Conservation (phyloP, 225 moss, liverwort and hornwort species). For the Bryoerythrophyllum caledonicum region DNA sequence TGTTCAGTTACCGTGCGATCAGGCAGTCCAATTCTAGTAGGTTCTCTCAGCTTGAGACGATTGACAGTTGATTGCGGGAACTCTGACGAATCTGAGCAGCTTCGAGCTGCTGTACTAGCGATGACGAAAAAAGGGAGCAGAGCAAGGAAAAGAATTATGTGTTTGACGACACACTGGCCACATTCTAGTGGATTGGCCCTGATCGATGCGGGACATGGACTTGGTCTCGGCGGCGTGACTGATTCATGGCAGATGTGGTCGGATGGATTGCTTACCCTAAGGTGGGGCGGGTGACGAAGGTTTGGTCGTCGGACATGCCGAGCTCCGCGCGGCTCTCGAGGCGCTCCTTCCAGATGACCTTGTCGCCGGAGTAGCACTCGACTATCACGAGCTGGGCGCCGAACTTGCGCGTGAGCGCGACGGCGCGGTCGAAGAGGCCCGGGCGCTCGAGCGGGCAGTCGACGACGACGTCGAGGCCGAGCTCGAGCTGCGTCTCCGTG, state of each 20-base stretch:
- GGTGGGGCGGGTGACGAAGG: slow-evolving; percentile 31
- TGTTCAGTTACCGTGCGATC: slow-evolving; percentile 20
- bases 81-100: too few relatives aligned
- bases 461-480: slow-evolving; percentile 58
- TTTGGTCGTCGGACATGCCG: slow-evolving; percentile 32
- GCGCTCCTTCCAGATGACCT: slow-evolving; percentile 50
- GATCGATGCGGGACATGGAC: neutral
- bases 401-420: slow-evolving; percentile 26
- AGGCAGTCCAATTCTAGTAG: slow-evolving; percentile 4
- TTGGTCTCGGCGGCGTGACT: neutral
- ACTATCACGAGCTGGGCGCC: slow-evolving; percentile 46
- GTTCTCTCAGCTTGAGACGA: too few relatives aligned
- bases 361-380: slow-evolving; percentile 54
- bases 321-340: slow-evolving; percentile 50
- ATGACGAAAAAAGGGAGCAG: too few relatives aligned
- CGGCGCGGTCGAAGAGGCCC: slow-evolving; percentile 43
- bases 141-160: too few relatives aligned
- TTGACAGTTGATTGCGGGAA: too few relatives aligned
- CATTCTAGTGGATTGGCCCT: too few relatives aligned
- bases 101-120: too few relatives aligned
- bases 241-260: neutral
- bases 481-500: slow-evolving; percentile 57
- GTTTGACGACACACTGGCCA: too few relatives aligned
- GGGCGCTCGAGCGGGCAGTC: slow-evolving; percentile 63
- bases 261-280: slow-evolving; percentile 30